Percentiles rank a stretch among this genome's conserved stretches.
Conservation (phyloP, 768 basidiomycete species). For the Suillus sp. region DNA sequence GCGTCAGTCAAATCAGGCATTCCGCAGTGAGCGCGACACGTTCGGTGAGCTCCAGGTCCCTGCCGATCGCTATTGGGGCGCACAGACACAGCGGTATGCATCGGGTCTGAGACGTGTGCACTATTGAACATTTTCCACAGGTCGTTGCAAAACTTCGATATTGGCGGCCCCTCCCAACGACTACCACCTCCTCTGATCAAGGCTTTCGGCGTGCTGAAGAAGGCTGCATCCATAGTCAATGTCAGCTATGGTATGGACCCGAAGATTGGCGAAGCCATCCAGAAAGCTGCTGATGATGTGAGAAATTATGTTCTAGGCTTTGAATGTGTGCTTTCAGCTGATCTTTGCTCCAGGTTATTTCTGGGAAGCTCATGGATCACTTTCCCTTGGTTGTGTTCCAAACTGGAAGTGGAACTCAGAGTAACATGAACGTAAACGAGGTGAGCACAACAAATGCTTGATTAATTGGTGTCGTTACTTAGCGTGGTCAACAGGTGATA, state of each 20-base stretch:
- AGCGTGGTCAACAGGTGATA: constrained; percentile 65
- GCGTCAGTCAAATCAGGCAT: constrained; percentile 48
- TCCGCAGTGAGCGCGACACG: constrained; percentile 87
- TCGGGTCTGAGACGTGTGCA: background rate
- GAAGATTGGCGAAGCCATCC: constrained; percentile 85
- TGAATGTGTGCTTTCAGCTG: constrained; percentile 1
- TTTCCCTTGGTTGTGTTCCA: constrained; percentile 99
- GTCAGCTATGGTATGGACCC: constrained; percentile 87
- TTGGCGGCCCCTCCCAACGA: constrained; percentile 92
- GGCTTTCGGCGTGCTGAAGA: constrained; percentile 97
- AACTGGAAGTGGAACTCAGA: constrained; percentile 98
- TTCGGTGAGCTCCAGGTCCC: constrained; percentile 95
- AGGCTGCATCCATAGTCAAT: constrained; percentile 93
- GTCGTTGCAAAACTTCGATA: constrained; percentile 97
- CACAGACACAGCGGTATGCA: constrained; percentile 89
- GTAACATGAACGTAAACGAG: constrained; percentile 99
- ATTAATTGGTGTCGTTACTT: background rate
- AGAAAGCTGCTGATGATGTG: constrained; percentile 92
- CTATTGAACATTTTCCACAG: constrained; percentile 40
- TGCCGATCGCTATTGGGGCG: constrained; percentile 92
- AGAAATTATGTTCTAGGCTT: constrained; percentile 22
- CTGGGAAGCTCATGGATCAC: constrained; percentile 90
- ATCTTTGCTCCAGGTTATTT: constrained; percentile 72
- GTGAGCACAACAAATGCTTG: constrained; percentile 37
- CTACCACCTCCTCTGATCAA: constrained; percentile 95